Evolutionary conservation across 306 rosid species (phyloP).

Genomic region (Abrus pulchellus): DNA sequence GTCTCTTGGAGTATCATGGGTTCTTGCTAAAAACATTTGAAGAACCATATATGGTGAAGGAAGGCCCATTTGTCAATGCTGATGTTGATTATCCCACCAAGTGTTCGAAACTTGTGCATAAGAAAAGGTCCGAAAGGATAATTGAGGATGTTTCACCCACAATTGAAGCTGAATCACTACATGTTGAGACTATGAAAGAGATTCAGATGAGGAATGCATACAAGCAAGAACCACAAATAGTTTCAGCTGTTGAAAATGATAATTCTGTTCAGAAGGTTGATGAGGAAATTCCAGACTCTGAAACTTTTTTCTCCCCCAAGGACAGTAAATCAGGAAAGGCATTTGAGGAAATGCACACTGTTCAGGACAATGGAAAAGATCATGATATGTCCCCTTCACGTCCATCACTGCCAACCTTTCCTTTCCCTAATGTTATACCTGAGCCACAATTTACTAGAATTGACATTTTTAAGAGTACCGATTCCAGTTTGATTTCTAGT

Average conservation of each 20-base stretch:
- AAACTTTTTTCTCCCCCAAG: conserved; percentile 57
- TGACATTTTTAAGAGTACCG: conserved; percentile 43
- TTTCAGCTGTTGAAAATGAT: conserved; percentile 53
- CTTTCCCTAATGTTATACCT: conserved; percentile 49
- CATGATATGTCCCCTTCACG: conserved; percentile 39
- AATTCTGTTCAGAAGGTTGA: conserved; percentile 54
- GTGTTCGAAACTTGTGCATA: conserved; percentile 83
- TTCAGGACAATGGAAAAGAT: conserved; percentile 54
- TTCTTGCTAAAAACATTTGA: conserved; percentile 72
- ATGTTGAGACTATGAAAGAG: conserved; percentile 55
- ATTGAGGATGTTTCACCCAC: conserved; percentile 64
- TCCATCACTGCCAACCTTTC: conserved; percentile 53
- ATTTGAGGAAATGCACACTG: conserved; percentile 44
- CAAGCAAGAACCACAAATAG: conserved; percentile 52
- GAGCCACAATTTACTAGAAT: conserved; percentile 57
- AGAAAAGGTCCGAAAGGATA: conserved; percentile 75
- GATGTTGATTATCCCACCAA: conserved; percentile 84
- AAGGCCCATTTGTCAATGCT: conserved; percentile 79
- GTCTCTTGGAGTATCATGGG: conserved; percentile 84
- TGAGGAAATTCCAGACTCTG: conserved; percentile 65
- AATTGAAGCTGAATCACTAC: conserved; percentile 49
- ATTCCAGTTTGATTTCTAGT: conserved; percentile 50
- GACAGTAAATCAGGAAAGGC: conserved; percentile 54
- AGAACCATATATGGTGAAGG: conserved; percentile 91
- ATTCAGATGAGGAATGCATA: conserved; percentile 45